A percentile compares a stretch with the other conserved stretches of the same genome.
These are phyloP conservation scores for Penicillium flavigenum DNA, from an alignment of 495 filamentous ascomycete species.

Conservation along the genomic window DNA sequence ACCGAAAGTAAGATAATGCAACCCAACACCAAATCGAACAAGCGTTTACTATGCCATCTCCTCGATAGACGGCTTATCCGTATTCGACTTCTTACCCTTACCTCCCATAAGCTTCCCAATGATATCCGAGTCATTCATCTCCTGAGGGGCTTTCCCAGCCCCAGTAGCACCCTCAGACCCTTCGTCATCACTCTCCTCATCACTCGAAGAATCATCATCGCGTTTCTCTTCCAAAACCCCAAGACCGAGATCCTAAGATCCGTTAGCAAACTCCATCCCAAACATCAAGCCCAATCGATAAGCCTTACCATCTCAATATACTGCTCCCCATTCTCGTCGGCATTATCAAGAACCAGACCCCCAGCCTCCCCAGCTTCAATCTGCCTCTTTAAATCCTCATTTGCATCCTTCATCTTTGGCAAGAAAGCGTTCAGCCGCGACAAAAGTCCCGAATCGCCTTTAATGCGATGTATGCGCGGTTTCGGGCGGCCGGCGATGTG, in stretches of 20 bases:
- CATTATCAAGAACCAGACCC: slow-evolving; percentile 39
- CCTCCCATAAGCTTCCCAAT: slow-evolving; percentile 45
- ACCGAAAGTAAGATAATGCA: neutral
- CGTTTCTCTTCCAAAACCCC: slow-evolving; percentile 53
- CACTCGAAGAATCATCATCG: slow-evolving; percentile 19
- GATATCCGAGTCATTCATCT: slow-evolving; percentile 34
- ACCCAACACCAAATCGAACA: neutral
- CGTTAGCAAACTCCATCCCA: slow-evolving; percentile 10
- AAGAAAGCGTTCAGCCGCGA: slow-evolving; percentile 46
- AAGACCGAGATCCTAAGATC: slow-evolving; percentile 47
- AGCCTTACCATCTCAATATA: slow-evolving; percentile 55
- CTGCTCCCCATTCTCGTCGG: slow-evolving; percentile 33
- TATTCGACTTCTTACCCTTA: slow-evolving; percentile 27
- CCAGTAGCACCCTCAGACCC: slow-evolving; percentile 2
- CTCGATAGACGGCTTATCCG: slow-evolving; percentile 44
- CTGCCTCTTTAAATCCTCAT: slow-evolving; percentile 46
- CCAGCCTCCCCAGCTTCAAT: slow-evolving; percentile 38
- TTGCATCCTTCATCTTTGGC: slow-evolving; percentile 48
- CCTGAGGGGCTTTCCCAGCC: slow-evolving; percentile 13
- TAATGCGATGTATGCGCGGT: slow-evolving; percentile 36
- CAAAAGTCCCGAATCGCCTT: slow-evolving; percentile 34
- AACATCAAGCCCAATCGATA: neutral
- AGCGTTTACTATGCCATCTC: slow-evolving; percentile 34
- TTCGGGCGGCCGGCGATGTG: slow-evolving; percentile 36
- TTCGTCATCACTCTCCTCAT: slow-evolving; percentile 22